These are phyloP conservation scores for Leccinum broughii DNA, from an alignment of 768 basidiomycete species.

Conservation along the genomic window DNA sequence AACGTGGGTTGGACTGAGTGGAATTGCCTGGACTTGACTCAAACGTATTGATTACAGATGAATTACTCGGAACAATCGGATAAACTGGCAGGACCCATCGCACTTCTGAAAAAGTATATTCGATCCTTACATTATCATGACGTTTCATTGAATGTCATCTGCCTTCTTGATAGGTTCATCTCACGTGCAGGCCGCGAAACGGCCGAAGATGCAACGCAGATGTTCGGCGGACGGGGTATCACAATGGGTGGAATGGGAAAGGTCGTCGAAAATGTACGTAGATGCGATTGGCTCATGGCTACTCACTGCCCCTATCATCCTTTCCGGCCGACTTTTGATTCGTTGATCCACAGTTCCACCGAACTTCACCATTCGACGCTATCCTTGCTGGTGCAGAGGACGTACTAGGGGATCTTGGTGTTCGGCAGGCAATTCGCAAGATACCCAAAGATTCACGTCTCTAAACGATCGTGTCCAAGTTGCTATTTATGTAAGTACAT, in stretches of 20 bases:
- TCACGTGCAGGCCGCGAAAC: constrained; percentile 54
- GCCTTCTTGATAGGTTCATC: constrained; percentile 50
- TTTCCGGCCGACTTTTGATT: not conserved
- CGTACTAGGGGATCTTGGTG: constrained; percentile 71
- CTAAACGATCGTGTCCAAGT: constrained; percentile 24
- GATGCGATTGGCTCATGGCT: not conserved
- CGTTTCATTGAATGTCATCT: constrained; percentile 4
- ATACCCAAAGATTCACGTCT: constrained; percentile 56
- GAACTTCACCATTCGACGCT: constrained; percentile 81
- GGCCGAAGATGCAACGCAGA: constrained; percentile 71
- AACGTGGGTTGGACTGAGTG: constrained; percentile 48
- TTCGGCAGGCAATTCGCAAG: constrained; percentile 69
- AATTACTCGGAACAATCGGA: constrained; percentile 80
- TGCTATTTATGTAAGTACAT: not conserved
- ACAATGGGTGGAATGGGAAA: constrained; percentile 88
- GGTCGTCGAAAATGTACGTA: constrained; percentile 73
- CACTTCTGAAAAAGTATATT: constrained; percentile 81
- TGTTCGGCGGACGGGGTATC: constrained; percentile 88
- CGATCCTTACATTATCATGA: not conserved
- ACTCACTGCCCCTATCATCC: not conserved
- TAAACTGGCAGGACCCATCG: constrained; percentile 87
- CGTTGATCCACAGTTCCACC: constrained; percentile 57
- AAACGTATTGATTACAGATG: constrained; percentile 55
- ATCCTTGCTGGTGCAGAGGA: constrained; percentile 82
- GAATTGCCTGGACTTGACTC: not conserved